Evolutionary conservation across 257 asterid species (phyloP), one percentile per base, ranked within the genome.

Genomic region (Nemophila menziesii): DNA sequence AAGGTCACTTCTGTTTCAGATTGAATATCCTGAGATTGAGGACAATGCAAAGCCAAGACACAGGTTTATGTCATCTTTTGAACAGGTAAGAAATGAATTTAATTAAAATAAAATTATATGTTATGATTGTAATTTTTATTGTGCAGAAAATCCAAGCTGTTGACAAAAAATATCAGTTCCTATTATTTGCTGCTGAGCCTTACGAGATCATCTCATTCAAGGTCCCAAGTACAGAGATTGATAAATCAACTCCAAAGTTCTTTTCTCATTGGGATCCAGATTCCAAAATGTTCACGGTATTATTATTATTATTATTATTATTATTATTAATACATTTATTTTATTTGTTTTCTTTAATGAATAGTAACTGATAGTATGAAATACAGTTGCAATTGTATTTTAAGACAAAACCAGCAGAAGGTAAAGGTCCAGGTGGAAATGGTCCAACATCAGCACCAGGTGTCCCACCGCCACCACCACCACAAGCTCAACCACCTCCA

Each of bases 221-320:
- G 96, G 99, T 90, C 63, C 99, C 99, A 21, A 86, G 99, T 62
- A 73, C 64, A 9, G 96, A 90, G 76, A 73, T 90, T 15, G 99
- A 90, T 60, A 90, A 90, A 65, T 73, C 99, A 46, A 86, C 99
- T 39, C 94, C 99, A 46, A 90, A 90, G 61, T 90, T 90, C 74
- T 90, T 86, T 70, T 79, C 99, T 22, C 94, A 85, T 54, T 90
- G 96, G 99, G 96, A 82, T 68, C 93, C 94, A 26, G 99, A 90
- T 67, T 74, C 96, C 0, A 86, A 90, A 72, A 90, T 86, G 99
- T 90, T 90, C 61, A 86, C 95, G 58, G 93, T 87, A 60, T 8
- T 76, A 51, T 16, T 29, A 44, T 34, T 22, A 46, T 24, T 55
- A 8, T 36, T 37, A 12, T 39, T 26, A n/a, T 13, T 14, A 46